Evolutionary conservation across 2,329 filamentous ascomycete species (phyloP).

Genomic region (Talaromyces sp.): DNA sequence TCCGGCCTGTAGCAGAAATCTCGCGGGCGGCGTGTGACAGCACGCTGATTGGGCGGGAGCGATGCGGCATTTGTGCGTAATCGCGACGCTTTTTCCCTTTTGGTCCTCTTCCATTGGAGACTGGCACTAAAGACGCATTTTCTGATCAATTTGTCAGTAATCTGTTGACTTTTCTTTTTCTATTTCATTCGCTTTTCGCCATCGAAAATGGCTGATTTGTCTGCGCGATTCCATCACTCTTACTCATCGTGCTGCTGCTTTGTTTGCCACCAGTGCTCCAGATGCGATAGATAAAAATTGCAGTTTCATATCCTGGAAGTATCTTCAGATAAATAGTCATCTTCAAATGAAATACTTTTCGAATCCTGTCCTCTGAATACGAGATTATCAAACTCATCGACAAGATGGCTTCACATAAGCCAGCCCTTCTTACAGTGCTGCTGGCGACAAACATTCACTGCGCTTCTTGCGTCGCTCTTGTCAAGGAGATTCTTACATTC

Average conservation of each 20-base stretch:
- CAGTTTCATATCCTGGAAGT: not conserved
- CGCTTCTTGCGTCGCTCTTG: constrained; percentile 47
- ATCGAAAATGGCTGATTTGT: not conserved
- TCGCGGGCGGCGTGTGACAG: not conserved
- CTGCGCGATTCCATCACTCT: not conserved
- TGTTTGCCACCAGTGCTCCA: constrained; percentile 2
- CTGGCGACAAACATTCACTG: constrained; percentile 51
- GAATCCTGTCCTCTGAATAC: not conserved
- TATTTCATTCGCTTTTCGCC: not conserved
- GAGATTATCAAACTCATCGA: not conserved
- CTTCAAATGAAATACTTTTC: not conserved
- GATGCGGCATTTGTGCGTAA: constrained; percentile 16
- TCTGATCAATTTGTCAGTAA: not conserved
- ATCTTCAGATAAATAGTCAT: not conserved
- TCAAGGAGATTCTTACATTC: constrained; percentile 42
- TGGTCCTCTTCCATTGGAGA: not conserved
- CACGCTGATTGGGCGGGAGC: constrained; percentile 1
- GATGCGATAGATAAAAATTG: not conserved
- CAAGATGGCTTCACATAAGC: not conserved
- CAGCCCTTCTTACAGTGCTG: constrained; percentile 32
- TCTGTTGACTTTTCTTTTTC: not conserved
- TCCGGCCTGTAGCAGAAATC: constrained; percentile 8
- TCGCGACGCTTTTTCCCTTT: not conserved
- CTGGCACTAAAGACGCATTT: constrained; percentile 11
- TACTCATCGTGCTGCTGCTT: constrained; percentile 1